Conservation (phyloP, 2,329 filamentous ascomycete genomes). For the Ophiostoma sp. region DNA sequence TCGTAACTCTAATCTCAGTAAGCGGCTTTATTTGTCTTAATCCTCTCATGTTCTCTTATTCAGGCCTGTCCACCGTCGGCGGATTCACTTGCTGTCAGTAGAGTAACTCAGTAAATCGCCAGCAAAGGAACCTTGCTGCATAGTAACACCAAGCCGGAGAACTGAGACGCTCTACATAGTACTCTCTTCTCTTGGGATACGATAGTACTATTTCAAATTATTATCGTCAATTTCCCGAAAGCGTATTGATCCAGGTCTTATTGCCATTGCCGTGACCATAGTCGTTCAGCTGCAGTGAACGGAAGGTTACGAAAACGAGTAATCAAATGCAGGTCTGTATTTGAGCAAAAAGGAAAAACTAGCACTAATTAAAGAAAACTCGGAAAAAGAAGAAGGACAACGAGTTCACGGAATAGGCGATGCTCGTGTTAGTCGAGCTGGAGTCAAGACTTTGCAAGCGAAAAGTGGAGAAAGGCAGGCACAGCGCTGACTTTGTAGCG, state of each 20-base stretch:
- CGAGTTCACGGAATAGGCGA: not conserved
- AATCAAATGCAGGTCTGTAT: not conserved
- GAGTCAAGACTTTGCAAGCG: conserved; percentile 7
- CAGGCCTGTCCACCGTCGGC: too few species aligned
- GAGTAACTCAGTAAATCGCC: not conserved
- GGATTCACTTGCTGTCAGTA: not conserved
- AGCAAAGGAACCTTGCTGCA: not conserved
- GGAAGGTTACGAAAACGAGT: not conserved
- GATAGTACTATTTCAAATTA: not conserved
- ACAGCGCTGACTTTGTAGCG: not conserved
- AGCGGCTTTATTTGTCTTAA: too few species aligned
- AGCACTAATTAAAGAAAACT: not conserved
- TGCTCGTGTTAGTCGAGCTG: conserved; percentile 9
- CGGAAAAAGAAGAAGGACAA: not conserved
- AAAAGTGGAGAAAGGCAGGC: not conserved
- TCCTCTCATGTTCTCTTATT: too few species aligned
- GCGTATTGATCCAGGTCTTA: not conserved
- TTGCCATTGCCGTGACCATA: not conserved
- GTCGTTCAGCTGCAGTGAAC: not conserved
- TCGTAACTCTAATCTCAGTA: not conserved
- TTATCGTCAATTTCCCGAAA: not conserved
- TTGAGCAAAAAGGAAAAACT: not conserved
- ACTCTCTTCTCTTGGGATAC: too few species aligned
- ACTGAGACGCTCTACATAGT: too few species aligned
- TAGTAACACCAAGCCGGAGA: too few species aligned